Percentiles rank a stretch among this genome's conserved stretches.
Conservation (phyloP, 1,139 yeast species). For the Hyphopichia buzzinii region DNA sequence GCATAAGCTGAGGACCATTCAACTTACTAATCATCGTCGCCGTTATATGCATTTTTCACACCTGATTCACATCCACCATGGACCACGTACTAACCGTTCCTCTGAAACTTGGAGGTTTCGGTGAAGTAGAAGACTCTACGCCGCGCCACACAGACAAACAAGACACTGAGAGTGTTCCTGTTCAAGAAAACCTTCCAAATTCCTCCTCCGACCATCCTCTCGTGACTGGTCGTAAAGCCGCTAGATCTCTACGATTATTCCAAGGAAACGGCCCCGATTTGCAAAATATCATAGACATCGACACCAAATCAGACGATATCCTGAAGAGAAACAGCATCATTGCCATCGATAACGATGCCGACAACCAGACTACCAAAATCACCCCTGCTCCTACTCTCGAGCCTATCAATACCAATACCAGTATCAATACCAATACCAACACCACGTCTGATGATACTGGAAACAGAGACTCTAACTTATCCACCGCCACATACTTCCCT, state of each 20-base stretch:
- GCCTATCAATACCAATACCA: not conserved
- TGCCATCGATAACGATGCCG: constrained; percentile 6
- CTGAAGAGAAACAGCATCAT: constrained; percentile 8
- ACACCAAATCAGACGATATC: not conserved
- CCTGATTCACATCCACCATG: not conserved
- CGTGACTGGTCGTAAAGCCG: constrained; percentile 39
- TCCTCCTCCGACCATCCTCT: constrained; percentile 1
- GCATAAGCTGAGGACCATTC: no score
- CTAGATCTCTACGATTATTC: constrained; percentile 36
- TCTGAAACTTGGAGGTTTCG: not conserved
- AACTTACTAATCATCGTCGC: no score
- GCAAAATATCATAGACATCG: constrained; percentile 1
- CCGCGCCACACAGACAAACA: not conserved
- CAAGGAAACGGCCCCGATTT: constrained; percentile 19
- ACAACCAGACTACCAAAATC: constrained; percentile 3
- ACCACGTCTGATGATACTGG: not conserved
- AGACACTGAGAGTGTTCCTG: not conserved
- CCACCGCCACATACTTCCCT: constrained; percentile 34
- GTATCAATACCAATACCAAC: not conserved
- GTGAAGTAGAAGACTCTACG: not conserved
- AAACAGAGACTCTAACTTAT: constrained; percentile 11
- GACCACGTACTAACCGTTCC: not conserved
- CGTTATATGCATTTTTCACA: not conserved
- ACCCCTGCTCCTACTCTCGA: no score
- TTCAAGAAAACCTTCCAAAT: not conserved